Evolutionary conservation across 139 green algal genomes (phyloP).

Genomic region (Chlorella sp.): DNA sequence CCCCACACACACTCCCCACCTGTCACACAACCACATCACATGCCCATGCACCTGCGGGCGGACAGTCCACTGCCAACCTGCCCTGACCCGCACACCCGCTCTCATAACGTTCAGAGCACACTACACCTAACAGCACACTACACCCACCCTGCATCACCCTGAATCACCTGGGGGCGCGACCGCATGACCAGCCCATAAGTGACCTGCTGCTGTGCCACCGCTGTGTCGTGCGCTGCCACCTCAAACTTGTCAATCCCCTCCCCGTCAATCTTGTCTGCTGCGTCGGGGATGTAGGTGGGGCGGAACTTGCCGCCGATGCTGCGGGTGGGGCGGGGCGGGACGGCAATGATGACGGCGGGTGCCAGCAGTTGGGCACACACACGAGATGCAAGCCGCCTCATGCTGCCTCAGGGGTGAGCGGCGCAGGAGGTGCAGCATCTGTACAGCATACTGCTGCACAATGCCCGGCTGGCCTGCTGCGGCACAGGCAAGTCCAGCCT

Average conservation of each 20-base stretch:
- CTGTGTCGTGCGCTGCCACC: slow-evolving; percentile 37
- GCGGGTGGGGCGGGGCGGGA: background rate
- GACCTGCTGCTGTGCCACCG: slow-evolving; percentile 32
- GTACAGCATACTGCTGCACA: too few species aligned
- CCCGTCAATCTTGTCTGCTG: slow-evolving; percentile 18
- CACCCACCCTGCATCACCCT: too few species aligned
- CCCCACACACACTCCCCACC: too few species aligned
- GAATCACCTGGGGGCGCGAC: background rate
- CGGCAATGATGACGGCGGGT: background rate
- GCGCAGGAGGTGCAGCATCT: too few species aligned
- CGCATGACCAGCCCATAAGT: slow-evolving; percentile 38
- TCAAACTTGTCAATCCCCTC: slow-evolving; percentile 54
- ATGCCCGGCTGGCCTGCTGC: too few species aligned
- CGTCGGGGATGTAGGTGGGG: slow-evolving; percentile 44
- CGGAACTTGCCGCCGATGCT: slow-evolving; percentile 4
- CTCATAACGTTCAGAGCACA: too few species aligned
- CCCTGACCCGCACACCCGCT: too few species aligned
- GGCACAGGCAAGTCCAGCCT: too few species aligned
- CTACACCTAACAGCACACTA: too few species aligned
- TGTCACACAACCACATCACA: too few species aligned
- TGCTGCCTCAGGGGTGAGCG: background rate
- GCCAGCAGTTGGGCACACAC: background rate
- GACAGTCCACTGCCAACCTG: too few species aligned
- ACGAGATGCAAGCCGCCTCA: background rate
- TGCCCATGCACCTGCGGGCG: too few species aligned